Base-by-base conservation (phyloP, 2,329 filamentous ascomycete genomes). In the Macrophomina pseudophaseolina region DNA sequence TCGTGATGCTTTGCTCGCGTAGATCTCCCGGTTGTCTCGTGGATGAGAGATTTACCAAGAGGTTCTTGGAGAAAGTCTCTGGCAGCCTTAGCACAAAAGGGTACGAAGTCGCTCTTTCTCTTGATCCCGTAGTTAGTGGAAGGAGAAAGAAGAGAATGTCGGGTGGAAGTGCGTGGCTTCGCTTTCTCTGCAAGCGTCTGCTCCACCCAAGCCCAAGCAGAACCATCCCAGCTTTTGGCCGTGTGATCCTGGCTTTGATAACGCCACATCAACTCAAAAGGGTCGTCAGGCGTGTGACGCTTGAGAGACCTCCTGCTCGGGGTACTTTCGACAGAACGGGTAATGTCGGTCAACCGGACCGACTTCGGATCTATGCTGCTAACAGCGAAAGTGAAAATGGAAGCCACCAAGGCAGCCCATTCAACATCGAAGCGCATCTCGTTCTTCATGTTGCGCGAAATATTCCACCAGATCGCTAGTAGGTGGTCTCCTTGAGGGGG, bases 391-490 rank as follows among this genome's bases (percentile, higher is more conserved):
- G 74, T 73, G 60, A 82, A 78, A 2, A 83, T 66, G 7, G 80
- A 77, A 4, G 78, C 72, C 4, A 79, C 73, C 35, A 82, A 75
- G 5, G 81, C 80, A 5, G 75, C 70, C 75, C 78, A 80, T 28
- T 80, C 78, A 23, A 70, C 67, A 48, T 71, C 70, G 8, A 52
- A 58, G 9, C 66, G 67, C 40, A 69, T 64, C 11, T 72, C 69
- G 2, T 59, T 64, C 8, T 71, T 62, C 4, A 75, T 56, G 30
- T 68, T 68, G 40, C 72, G 75, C 35, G 73, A 73, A 33, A 78
- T 74, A 51, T 73, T 74, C 77, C 78, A 80, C 75, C 76, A 80
- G 16, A 78, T 73, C 46, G 76, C 74, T 8, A 79, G 68, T 8
- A 80, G 69, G 38, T 78, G 74, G 48, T 80, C 76, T 3, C 77